Percentiles rank a stretch among this genome's conserved stretches.
Evolutionary conservation across 352 stramenopile species (phyloP).

Genomic region (Globisporangium cylindrosporum): DNA sequence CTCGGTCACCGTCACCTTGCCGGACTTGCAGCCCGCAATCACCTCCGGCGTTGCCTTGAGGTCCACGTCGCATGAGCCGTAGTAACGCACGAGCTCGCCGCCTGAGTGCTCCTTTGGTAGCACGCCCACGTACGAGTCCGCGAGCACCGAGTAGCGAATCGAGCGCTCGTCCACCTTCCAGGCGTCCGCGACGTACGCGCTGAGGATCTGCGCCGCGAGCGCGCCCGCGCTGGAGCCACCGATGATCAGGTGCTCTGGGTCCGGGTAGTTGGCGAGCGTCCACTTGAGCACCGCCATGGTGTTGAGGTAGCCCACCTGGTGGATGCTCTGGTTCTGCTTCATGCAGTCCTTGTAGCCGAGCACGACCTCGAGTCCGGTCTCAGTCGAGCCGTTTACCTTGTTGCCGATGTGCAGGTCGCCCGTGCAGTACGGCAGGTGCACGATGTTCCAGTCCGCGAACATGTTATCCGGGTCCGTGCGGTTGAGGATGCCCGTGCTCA

Average conservation of each 20-base stretch:
- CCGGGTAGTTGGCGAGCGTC: conserved; percentile 57
- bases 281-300: conserved; percentile 60
- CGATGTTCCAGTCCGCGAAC: conserved; percentile 79
- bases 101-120: conserved; percentile 38
- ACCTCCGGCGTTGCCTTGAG: conserved; percentile 33
- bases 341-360: conserved; percentile 38
- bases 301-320: conserved; percentile 64
- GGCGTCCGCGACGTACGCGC: conserved; percentile 39
- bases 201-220: conserved; percentile 48
- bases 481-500: conserved; percentile 61
- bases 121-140: conserved; percentile 65
- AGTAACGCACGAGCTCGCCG: conserved; percentile 58
- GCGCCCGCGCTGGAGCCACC: conserved; percentile 53
- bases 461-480: conserved; percentile 56
- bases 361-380: conserved; percentile 36
- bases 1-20: conserved; percentile 39
- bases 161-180: conserved; percentile 48
- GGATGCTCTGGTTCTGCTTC: conserved; percentile 48
- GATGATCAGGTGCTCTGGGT: conserved; percentile 55
- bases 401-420: conserved; percentile 66
- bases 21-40: conserved; percentile 42
- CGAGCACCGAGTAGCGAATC: conserved; percentile 55
- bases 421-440: conserved; percentile 74
- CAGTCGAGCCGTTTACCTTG: conserved; percentile 22
- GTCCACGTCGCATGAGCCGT: conserved; percentile 47